Conservation (phyloP, 1,284 basidiomycete genomes). For the Marasmius tenuissimus region DNA sequence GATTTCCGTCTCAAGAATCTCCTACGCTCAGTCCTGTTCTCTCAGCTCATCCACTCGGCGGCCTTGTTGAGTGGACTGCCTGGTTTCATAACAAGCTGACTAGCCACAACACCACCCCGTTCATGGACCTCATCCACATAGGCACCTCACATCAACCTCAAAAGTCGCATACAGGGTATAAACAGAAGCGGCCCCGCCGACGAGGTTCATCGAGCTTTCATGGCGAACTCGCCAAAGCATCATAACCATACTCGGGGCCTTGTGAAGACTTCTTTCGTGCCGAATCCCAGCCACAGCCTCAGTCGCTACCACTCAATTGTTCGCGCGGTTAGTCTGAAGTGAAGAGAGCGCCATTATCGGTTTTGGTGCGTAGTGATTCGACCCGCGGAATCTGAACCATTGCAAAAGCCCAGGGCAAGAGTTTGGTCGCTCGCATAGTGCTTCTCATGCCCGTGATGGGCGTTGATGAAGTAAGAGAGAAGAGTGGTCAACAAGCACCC, state of each 20-base stretch:
- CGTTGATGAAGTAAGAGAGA: too few species aligned
- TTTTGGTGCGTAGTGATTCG: neutral
- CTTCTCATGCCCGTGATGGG: neutral
- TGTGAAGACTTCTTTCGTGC: neutral
- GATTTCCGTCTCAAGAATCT: too few species aligned
- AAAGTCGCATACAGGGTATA: neutral
- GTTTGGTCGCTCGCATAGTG: neutral
- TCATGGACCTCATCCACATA: neutral
- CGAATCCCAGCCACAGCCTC: too few species aligned
- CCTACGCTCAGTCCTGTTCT: too few species aligned
- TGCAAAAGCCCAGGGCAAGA: too few species aligned
- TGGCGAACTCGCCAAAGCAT: neutral
- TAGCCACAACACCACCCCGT: neutral
- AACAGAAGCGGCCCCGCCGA: neutral
- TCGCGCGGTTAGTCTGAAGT: neutral
- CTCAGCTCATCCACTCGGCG: neutral
- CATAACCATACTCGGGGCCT: neutral
- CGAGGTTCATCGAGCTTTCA: neutral
- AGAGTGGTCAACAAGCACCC: too few species aligned
- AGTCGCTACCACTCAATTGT: too few species aligned
- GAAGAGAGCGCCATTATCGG: neutral
- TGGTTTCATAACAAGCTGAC: neutral
- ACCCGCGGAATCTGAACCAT: too few species aligned
- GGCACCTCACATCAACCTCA: neutral
- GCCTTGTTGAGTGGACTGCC: neutral